Evolutionary conservation across 371 early-diverging fungal species (phyloP).

Genomic region (Mucor indicus): DNA sequence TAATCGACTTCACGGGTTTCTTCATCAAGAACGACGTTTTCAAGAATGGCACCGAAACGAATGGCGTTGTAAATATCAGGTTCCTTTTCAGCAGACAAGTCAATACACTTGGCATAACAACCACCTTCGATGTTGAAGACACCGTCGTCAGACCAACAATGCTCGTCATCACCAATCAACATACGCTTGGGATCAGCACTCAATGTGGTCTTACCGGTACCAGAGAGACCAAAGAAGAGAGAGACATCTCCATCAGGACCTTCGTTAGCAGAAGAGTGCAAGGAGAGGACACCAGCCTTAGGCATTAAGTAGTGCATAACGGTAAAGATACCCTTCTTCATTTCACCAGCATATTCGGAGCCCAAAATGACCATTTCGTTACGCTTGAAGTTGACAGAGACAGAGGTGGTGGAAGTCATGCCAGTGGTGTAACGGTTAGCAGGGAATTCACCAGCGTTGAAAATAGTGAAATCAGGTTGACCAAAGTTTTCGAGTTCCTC

Average conservation of each 20-base stretch:
- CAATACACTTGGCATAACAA: constrained; percentile 97
- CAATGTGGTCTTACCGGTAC: constrained; percentile 97
- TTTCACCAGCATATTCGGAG: constrained; percentile 98
- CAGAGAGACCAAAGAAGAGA: constrained; percentile 96
- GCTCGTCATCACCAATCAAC: constrained; percentile 98
- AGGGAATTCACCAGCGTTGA: constrained; percentile 97
- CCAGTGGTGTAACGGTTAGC: constrained; percentile 95
- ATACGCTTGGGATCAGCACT: constrained; percentile 92
- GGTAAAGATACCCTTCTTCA: constrained; percentile 99
- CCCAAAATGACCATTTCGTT: constrained; percentile 90
- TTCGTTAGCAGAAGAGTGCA: constrained; percentile 96
- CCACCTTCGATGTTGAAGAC: constrained; percentile 99
- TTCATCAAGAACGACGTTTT: constrained; percentile 90
- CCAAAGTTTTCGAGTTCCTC: constrained; percentile 93
- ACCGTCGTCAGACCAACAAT: constrained; percentile 96
- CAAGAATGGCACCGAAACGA: constrained; percentile 91
- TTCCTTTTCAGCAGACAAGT: constrained; percentile 93
- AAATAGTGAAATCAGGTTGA: constrained; percentile 95
- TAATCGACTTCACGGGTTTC: constrained; percentile 87
- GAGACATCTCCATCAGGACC: constrained; percentile 91
- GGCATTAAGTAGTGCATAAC: constrained; percentile 99
- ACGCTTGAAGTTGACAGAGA: constrained; percentile 88
- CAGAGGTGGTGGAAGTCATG: constrained; percentile 93
- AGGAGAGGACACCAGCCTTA: constrained; percentile 93
- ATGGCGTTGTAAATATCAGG: constrained; percentile 98